Conservation (phyloP, 2,329 filamentous ascomycete genomes). For the Remersonia thermophila region DNA sequence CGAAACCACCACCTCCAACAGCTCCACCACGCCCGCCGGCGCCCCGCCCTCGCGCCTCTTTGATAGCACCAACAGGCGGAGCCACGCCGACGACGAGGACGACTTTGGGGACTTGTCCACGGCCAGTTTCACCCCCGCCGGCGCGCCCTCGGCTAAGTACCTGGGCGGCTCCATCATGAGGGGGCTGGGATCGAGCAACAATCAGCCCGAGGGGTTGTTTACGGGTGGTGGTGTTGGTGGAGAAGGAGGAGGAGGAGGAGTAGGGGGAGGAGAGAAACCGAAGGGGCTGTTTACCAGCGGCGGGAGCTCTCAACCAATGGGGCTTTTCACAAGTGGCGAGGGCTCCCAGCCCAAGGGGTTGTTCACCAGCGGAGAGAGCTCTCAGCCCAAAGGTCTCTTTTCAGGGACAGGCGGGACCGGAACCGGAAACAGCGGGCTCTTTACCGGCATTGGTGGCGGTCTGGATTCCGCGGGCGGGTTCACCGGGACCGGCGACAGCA, state of each 20-base stretch:
- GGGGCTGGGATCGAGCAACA: constrained; percentile 16
- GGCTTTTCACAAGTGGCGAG: too few species aligned
- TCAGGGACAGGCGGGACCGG: too few species aligned
- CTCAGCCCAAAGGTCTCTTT: too few species aligned
- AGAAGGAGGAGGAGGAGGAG: too few species aligned
- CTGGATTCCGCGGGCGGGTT: constrained; percentile 3
- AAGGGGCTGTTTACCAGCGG: not conserved
- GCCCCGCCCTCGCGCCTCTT: constrained; percentile 25
- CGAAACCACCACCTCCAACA: not conserved
- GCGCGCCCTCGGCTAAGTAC: constrained; percentile 42
- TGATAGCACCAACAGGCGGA: too few species aligned
- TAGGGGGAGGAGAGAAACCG: constrained; percentile 17
- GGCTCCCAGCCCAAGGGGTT: not conserved
- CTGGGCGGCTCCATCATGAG: constrained; percentile 41
- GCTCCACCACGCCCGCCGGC: constrained; percentile 29
- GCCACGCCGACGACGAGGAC: constrained; percentile 29
- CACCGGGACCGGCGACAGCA: not conserved
- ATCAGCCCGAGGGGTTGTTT: constrained; percentile 17
- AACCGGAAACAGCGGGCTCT: too few species aligned
- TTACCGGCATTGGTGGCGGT: constrained; percentile 5
- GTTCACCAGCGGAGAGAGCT: not conserved
- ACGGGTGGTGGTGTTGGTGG: not conserved
- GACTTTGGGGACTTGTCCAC: constrained; percentile 38
- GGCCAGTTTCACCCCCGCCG: constrained; percentile 43
- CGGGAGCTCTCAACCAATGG: not conserved